These are phyloP conservation scores for Phytophthora rubi DNA, from an alignment of 352 stramenopile genomes.

Conservation along the genomic window DNA sequence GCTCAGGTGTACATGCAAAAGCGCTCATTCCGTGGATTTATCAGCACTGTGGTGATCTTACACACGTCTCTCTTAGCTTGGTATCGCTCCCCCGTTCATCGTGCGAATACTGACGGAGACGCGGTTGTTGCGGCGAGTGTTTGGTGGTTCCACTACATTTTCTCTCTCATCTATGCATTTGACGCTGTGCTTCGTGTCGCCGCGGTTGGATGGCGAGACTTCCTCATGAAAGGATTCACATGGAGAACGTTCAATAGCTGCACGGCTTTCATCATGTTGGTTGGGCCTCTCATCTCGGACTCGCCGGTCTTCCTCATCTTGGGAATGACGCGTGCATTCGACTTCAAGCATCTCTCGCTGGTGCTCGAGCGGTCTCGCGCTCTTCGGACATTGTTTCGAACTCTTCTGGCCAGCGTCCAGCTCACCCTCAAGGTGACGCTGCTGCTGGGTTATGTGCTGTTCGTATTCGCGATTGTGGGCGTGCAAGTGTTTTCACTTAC, in stretches of 20 bases:
- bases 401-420: slow-evolving; percentile 66
- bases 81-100: slow-evolving; percentile 69
- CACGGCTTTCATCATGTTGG: slow-evolving; percentile 81
- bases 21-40: slow-evolving; percentile 66
- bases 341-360: slow-evolving; percentile 86
- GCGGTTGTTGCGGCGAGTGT: slow-evolving; percentile 43
- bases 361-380: slow-evolving; percentile 74
- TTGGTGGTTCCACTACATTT: slow-evolving; percentile 85
- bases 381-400: slow-evolving; percentile 79
- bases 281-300: slow-evolving; percentile 63
- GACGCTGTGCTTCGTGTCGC: slow-evolving; percentile 74
- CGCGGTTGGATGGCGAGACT: slow-evolving; percentile 80
- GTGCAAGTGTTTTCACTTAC: slow-evolving; percentile 87
- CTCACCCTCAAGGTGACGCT: slow-evolving; percentile 84
- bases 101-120: slow-evolving; percentile 39
- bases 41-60: slow-evolving; percentile 64
- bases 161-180: slow-evolving; percentile 78
- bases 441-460: slow-evolving; percentile 79
- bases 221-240: slow-evolving; percentile 86
- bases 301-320: slow-evolving; percentile 77
- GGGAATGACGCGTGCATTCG: slow-evolving; percentile 78
- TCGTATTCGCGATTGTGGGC: slow-evolving; percentile 83
- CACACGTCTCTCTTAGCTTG: slow-evolving; percentile 78
- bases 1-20: slow-evolving; percentile 75
- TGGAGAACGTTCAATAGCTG: slow-evolving; percentile 79